phyloP scores from a whole-genome alignment of 345 rosid genomes.

The Populus ilicifolia region DNA sequence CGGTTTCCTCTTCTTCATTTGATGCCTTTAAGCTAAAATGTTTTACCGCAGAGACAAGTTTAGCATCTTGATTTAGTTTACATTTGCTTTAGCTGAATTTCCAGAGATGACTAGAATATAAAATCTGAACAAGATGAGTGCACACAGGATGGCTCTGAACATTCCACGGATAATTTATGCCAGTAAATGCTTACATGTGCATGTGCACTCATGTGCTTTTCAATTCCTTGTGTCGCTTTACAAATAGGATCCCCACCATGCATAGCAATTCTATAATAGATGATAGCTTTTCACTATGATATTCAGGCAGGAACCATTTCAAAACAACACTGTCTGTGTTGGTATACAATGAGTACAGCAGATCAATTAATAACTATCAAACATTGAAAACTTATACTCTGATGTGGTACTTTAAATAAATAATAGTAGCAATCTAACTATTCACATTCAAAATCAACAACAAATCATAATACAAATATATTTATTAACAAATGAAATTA shows the following conservation, averaged over 20 bases:
- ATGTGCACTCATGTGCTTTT: neutral
- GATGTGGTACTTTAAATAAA: too few relatives aligned
- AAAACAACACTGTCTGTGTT: neutral
- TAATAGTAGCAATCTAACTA: too few relatives aligned
- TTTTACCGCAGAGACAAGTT: neutral
- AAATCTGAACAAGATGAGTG: neutral
- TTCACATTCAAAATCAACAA: too few relatives aligned
- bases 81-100: neutral
- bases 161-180: neutral
- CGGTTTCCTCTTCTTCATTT: slow-evolving; percentile 11
- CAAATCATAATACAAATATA: too few relatives aligned
- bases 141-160: neutral
- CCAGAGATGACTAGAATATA: neutral
- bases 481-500: too few relatives aligned
- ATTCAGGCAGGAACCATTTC: slow-evolving; percentile 14
- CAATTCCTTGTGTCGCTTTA: neutral
- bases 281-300: slow-evolving; percentile 5
- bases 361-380: too few relatives aligned
- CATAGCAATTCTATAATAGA: neutral
- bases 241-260: neutral
- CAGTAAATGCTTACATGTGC: neutral
- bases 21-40: neutral
- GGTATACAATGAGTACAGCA: neutral
- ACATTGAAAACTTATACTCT: too few relatives aligned
- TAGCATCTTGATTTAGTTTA: neutral